Conservation (phyloP, 2,329 filamentous ascomycete species). For the Colletotrichum sp. region DNA sequence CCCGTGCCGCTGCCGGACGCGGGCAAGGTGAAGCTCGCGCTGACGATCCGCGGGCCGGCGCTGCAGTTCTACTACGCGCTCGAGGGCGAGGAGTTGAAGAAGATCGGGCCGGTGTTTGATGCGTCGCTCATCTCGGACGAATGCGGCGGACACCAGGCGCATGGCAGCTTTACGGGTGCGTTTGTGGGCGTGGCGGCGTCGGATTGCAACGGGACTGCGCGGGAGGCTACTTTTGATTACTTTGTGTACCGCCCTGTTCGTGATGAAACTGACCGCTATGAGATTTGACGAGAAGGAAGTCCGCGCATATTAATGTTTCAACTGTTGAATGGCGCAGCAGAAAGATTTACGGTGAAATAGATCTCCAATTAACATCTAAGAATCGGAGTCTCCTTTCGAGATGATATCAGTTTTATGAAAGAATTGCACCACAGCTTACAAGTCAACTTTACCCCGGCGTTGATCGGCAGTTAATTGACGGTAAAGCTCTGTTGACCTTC, state of each 20-base stretch:
- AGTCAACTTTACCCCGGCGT: accelerated
- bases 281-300: slow-evolving; percentile 22
- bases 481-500: accelerated
- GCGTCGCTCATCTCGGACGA: slow-evolving; percentile 66
- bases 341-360: background rate
- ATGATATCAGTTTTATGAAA: background rate
- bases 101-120: slow-evolving; percentile 61
- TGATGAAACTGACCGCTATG: slow-evolving; percentile 54
- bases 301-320: background rate
- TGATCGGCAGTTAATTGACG: background rate
- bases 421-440: background rate
- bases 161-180: slow-evolving; percentile 69
- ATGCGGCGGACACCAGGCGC: slow-evolving; percentile 64
- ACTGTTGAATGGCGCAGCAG: background rate
- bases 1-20: slow-evolving; percentile 56
- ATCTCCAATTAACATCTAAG: background rate
- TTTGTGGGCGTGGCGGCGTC: slow-evolving; percentile 63
- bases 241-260: slow-evolving; percentile 55
- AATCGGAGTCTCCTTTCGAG: background rate
- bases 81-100: slow-evolving; percentile 45
- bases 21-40: slow-evolving; percentile 58
- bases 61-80: slow-evolving; percentile 64
- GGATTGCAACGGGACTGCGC: slow-evolving; percentile 57
- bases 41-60: slow-evolving; percentile 54
- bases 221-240: slow-evolving; percentile 54